Percentiles rank a stretch among this genome's conserved stretches.
phyloP scores from a whole-genome alignment of 805 yeast species.

The Kodamaea neixiangensis region DNA sequence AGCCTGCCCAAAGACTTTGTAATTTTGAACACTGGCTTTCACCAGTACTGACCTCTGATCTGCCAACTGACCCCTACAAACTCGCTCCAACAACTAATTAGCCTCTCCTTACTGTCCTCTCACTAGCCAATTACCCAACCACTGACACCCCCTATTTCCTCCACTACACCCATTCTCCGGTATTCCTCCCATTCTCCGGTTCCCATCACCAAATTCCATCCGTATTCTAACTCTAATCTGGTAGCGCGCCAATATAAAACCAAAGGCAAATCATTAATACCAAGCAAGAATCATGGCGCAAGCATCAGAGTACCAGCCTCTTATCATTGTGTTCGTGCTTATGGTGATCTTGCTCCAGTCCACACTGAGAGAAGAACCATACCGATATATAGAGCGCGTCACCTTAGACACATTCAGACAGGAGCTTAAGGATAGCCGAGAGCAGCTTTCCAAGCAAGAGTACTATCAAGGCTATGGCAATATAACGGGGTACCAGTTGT shows the following conservation, averaged over 20 bases:
- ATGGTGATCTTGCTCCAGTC: conserved; percentile 31
- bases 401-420: conserved; percentile 28
- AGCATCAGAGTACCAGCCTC: conserved; percentile 10
- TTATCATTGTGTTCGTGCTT: conserved; percentile 37
- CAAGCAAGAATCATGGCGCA: conserved; percentile 1
- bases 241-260: neutral
- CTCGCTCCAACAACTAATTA: no score
- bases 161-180: no score
- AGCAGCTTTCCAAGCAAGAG: conserved; percentile 38
- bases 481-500: conserved; percentile 68
- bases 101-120: no score
- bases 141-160: no score
- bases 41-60: no score
- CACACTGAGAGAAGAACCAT: conserved; percentile 15
- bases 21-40: no score
- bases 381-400: conserved; percentile 26
- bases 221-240: neutral
- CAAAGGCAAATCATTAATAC: neutral
- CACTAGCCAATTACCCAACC: no score
- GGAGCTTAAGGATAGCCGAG: conserved; percentile 19
- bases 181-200: no score
- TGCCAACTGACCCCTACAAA: no score
- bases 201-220: no score
- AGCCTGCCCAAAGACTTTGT: no score
- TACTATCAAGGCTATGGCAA: conserved; percentile 63